Conservation (phyloP, 1,284 basidiomycete species). For the Pascua sp. region DNA sequence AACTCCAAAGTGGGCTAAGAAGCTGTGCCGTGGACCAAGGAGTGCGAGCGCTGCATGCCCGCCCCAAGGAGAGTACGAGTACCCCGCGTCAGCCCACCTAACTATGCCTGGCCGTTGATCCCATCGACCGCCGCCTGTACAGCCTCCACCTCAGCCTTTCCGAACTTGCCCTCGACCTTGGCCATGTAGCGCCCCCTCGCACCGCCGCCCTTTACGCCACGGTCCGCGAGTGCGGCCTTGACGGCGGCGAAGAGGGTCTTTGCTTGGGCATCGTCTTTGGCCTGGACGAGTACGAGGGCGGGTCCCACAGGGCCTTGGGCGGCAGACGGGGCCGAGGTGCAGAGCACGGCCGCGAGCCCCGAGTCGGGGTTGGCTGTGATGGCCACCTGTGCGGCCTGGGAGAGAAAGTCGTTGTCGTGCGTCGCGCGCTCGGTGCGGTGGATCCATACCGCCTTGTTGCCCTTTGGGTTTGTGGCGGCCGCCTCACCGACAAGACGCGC, state of each 20-base stretch:
- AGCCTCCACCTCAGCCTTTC: conserved; percentile 28
- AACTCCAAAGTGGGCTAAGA: too few species aligned
- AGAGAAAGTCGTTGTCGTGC: conserved; percentile 44
- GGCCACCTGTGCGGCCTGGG: conserved; percentile 5
- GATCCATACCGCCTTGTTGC: background rate
- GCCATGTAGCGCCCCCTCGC: conserved; percentile 49
- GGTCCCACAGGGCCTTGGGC: conserved; percentile 12
- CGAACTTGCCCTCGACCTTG: conserved; percentile 47
- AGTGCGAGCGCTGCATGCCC: too few species aligned
- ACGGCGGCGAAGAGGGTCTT: conserved; percentile 59
- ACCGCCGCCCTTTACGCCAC: conserved; percentile 53
- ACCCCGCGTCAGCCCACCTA: too few species aligned
- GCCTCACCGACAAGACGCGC: conserved; percentile 58
- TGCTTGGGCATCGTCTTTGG: conserved; percentile 60
- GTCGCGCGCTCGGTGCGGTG: conserved; percentile 26
- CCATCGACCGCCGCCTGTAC: conserved; percentile 20
- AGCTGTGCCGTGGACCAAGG: too few species aligned
- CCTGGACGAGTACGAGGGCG: conserved; percentile 59
- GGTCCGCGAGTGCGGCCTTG: conserved; percentile 56
- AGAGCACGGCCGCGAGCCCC: conserved; percentile 50
- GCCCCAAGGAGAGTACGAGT: too few species aligned
- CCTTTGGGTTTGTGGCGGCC: conserved; percentile 45
- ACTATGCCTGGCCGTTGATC: too few species aligned
- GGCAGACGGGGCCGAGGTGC: conserved; percentile 24
- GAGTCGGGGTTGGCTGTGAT: conserved; percentile 1